Base-by-base conservation (phyloP, 2,329 filamentous ascomycete species). In the Penicillium sp. region DNA sequence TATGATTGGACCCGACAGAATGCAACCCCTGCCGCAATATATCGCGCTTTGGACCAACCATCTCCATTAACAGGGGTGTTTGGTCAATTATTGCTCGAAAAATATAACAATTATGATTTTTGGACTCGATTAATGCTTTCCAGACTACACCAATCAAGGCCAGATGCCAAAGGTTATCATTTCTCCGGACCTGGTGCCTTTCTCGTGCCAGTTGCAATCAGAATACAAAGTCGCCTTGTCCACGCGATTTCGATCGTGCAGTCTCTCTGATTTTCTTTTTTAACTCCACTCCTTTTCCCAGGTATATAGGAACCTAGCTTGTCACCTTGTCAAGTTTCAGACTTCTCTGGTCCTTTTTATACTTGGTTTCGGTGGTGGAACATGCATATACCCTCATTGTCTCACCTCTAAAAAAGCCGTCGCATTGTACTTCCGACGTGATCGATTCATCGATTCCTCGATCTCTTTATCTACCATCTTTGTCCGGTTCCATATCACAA, bases 331-430 rank as follows among this genome's bases (percentile, higher is more conserved):
- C 34, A 36, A 22, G 31, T 39, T 47, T 27, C 36, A 39, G 29
- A 26, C 8, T 9, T 9, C 24, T 26, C 31, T 18, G 31, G 14
- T 20, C 31, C 18, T 34, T 32, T 16, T 18, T 34, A 34, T 34
- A 34, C 40, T 42, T 34, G 40, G 36, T 41, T 31, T 35, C 43
- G 34, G 11, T 39, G 14, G 50, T 60, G 56, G 69, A 72, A 69
- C 66, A 77, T 77, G 74, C 73, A 76, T 74, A 68, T 63, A 66
- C 66, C 64, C 68, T 70, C 59, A 68, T 70, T 69, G 67, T 66
- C 65, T 68, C 68, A 68, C 67, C 67, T 66, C 58, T 69, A 68
- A 66, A 65, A 46, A 65, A 44, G 34, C 52, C 51, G 44, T 56
- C 37, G 51, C 50, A 58, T 61, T 59, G 54, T 60, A 51, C 37